Evolutionary conservation across 164 flowering plant genomes (phyloP), one percentile per base, ranked within the genome.

Genomic region (Malania oleifera): DNA sequence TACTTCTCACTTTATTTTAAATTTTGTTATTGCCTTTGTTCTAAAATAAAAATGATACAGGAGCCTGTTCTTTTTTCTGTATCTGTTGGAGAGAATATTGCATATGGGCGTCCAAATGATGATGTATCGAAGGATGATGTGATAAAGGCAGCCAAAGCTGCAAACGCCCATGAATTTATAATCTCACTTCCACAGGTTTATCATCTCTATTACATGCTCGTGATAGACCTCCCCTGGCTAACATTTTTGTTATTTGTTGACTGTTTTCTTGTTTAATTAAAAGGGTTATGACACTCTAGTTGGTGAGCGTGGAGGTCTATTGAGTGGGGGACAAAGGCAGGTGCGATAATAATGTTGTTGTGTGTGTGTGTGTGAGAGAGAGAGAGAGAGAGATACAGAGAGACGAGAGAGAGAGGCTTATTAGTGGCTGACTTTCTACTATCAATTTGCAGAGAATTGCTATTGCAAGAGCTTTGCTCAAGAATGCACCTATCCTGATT

Each of bases 301-400:
- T 60, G 99, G 99, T 65, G 99, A 93, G 66, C 95, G 97, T 52
- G 99, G 97, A 67, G 84, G 97, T 54, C 66, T 88, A 38, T 73
- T 93, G 62, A 90, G 97, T 67, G 99, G 97, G 46, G 99, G 97
- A 59, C 99, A 93, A 77, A 82, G 93, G 56, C 98, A 92, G 96
- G 98, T 92, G 82, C 29, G 23, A 9, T 11, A 20, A n/a, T 14
- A 29, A 20, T 13, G 24, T 1, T 17, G 26, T 28, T 23, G 57
- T 38, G 19, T 34, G 56, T 22, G 19, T 4, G 71, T 10, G n/a
- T 37, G 53, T 7, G n/a, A 24, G 35, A 6, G 35, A 19, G 19
- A 37, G 37, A 37, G 41, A 46, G 35, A 4, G 22, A 38, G 19
- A 9, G 19, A 20, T 28, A 28, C n/a, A 23, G 15, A 4, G 37